Percentiles rank a stretch among this genome's conserved stretches.
phyloP scores from a whole-genome alignment of 2,329 filamentous ascomycete species.

The Aureobasidium sp. region DNA sequence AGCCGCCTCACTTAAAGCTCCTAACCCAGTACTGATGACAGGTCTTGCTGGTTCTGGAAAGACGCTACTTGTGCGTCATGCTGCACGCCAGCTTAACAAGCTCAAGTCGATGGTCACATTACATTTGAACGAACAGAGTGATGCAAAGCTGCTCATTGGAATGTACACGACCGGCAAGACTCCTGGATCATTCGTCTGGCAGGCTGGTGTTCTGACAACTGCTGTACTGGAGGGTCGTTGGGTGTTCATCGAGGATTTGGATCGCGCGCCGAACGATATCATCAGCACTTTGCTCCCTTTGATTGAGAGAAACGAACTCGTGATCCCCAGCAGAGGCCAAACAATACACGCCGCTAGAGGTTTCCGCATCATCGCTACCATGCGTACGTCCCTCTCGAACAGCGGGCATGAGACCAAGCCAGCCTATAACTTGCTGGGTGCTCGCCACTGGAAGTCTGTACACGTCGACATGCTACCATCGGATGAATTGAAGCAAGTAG shows the following conservation, averaged over 20 bases:
- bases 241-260: conserved; percentile 95
- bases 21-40: conserved; percentile 69
- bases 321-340: conserved; percentile 84
- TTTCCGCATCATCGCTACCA: conserved; percentile 87
- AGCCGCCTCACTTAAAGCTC: conserved; percentile 56
- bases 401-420: conserved; percentile 64
- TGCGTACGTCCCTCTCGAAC: conserved; percentile 60
- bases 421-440: conserved; percentile 62
- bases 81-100: conserved; percentile 71
- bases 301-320: conserved; percentile 82
- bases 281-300: conserved; percentile 87
- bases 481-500: conserved; percentile 65
- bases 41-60: conserved; percentile 85
- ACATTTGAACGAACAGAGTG: conserved; percentile 95
- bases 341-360: conserved; percentile 71
- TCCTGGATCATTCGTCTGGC: conserved; percentile 86
- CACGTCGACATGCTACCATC: conserved; percentile 57
- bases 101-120: conserved; percentile 80
- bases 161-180: conserved; percentile 85
- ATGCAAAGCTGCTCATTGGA: conserved; percentile 91
- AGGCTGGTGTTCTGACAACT: conserved; percentile 83
- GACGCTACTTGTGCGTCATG: conserved; percentile 74
- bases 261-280: conserved; percentile 89
- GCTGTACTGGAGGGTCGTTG: conserved; percentile 90
- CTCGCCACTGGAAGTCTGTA: conserved; percentile 79